These are phyloP conservation scores for Cymbopogon flexuosus DNA, from an alignment of 202 grass and related monocot species.

Conservation along the genomic window DNA sequence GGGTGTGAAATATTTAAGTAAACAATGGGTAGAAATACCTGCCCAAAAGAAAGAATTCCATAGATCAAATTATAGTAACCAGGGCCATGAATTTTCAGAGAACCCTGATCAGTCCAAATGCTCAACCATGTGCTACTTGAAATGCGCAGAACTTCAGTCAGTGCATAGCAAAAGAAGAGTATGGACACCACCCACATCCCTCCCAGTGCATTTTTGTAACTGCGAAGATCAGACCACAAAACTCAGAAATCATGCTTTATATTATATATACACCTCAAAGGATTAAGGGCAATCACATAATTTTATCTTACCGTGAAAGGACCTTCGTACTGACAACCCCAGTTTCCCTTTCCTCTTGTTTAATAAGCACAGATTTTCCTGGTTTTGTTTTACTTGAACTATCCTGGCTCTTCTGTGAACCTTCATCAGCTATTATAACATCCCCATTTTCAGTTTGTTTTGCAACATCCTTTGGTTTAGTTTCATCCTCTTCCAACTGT, in stretches of 20 bases:
- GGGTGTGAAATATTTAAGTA: neutral
- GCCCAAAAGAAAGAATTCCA: slow-evolving; percentile 72
- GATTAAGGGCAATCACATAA: slow-evolving; percentile 8
- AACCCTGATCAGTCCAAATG: slow-evolving; percentile 90
- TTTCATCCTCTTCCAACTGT: slow-evolving; percentile 78
- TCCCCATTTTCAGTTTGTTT: slow-evolving; percentile 59
- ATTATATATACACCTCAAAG: neutral
- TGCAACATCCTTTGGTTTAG: slow-evolving; percentile 28
- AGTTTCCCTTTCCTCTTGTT: slow-evolving; percentile 97
- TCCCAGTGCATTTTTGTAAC: slow-evolving; percentile 93
- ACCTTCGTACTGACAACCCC: slow-evolving; percentile 86
- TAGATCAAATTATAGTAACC: slow-evolving; percentile 94
- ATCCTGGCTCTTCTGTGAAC: slow-evolving; percentile 41
- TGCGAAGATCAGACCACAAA: slow-evolving; percentile 42
- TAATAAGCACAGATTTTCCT: slow-evolving; percentile 88
- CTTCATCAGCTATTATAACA: slow-evolving; percentile 29
- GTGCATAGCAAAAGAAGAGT: slow-evolving; percentile 66
- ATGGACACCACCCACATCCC: slow-evolving; percentile 74
- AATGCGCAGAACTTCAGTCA: slow-evolving; percentile 86
- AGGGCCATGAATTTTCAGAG: slow-evolving; percentile 53
- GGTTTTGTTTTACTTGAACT: slow-evolving; percentile 58
- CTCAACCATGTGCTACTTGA: slow-evolving; percentile 98
- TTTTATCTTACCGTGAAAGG: slow-evolving; percentile 71
- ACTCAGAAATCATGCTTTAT: slow-evolving; percentile 12
- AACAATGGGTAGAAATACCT: slow-evolving; percentile 47